These are phyloP conservation scores for Phytophthora citrophthora DNA, from an alignment of 352 stramenopile genomes.

Conservation along the genomic window DNA sequence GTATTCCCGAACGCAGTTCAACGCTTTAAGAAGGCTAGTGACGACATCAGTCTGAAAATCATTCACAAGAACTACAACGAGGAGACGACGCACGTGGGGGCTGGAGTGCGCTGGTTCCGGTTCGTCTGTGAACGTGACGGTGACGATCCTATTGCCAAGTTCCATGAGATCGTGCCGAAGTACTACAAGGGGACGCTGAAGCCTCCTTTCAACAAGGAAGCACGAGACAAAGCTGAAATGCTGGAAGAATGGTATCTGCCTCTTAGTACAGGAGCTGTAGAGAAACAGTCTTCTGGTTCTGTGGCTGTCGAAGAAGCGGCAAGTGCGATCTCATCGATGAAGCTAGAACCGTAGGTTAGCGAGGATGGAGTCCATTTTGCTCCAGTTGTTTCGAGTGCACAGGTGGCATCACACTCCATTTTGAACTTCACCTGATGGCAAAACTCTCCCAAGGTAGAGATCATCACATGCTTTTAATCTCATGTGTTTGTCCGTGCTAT, in stretches of 20 bases:
- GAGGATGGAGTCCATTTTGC: no score
- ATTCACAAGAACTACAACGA: slow-evolving; percentile 61
- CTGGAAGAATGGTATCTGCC: slow-evolving; percentile 55
- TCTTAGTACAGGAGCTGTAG: slow-evolving; percentile 28
- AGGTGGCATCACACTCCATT: no score
- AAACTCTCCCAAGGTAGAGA: background rate
- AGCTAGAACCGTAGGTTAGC: slow-evolving; percentile 3
- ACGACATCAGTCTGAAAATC: slow-evolving; percentile 45
- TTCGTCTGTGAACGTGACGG: slow-evolving; percentile 45
- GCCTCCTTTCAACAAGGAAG: slow-evolving; percentile 64
- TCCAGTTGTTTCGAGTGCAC: no score
- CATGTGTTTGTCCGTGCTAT: background rate
- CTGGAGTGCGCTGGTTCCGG: slow-evolving; percentile 51
- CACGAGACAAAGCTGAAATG: slow-evolving; percentile 52
- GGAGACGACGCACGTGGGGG: slow-evolving; percentile 56
- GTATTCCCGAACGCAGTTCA: slow-evolving; percentile 55
- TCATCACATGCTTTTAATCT: background rate
- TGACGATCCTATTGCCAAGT: slow-evolving; percentile 41
- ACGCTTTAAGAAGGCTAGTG: slow-evolving; percentile 53
- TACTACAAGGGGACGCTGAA: slow-evolving; percentile 63
- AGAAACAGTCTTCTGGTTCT: slow-evolving; percentile 5
- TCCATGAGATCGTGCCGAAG: slow-evolving; percentile 54
- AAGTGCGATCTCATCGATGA: slow-evolving; percentile 21
- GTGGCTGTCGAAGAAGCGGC: slow-evolving; percentile 14
- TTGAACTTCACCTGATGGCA: background rate